Base-by-base conservation (phyloP, 2,329 filamentous ascomycete genomes). In the Macrophomina pseudophaseolina region DNA sequence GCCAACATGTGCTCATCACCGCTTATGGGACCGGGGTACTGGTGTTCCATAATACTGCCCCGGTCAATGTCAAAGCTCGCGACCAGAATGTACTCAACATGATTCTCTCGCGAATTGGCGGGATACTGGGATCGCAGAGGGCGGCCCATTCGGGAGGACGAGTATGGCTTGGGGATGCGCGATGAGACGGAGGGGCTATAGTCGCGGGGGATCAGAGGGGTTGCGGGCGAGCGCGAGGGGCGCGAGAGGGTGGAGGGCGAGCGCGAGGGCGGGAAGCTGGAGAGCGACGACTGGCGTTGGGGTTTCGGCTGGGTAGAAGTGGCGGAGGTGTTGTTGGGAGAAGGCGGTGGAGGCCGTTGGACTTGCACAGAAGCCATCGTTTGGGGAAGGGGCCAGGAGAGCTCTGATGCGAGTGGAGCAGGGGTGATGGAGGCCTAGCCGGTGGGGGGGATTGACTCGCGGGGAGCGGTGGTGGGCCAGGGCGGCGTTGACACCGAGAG, bases 21-120 rank as follows among this genome's bases (percentile, higher is more conserved):
- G 60, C 93, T 97, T 69, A 99, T 98, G 60, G 94, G 90, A 49
- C 92, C 90, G 0, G 95, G 95, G 76, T 94, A 99, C 76, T 99
- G 95, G 77, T 99, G 94, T 77, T 99, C 95, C 95, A 99, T 98
- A 72, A 97, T 89, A 54, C 94, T 94, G 3, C 95, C 95, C 64
- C 92, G 89, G 78, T 98, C 94, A 73, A 98, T 97, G 79, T 98
- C 93, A 80, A 99, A 99, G 2, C 93, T 97, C 4, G 95, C 95
- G 65, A 99, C 95, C 64, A 99, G 84, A 64, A 99, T 98, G 76
- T 98, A 99, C 78, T 99, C 95, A 80, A 99, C 95, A 90, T 99
- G 95, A 74, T 95, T 96, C 77, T 98, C 81, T 66, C 78, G 72
- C 59, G 78, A 78, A 68, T 81, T 76, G 62, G 78, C 72, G 23